A percentile compares a stretch with the other conserved stretches of the same genome.
Evolutionary conservation across 352 stramenopile genomes (phyloP).

Genomic region (Phytophthora meadii): DNA sequence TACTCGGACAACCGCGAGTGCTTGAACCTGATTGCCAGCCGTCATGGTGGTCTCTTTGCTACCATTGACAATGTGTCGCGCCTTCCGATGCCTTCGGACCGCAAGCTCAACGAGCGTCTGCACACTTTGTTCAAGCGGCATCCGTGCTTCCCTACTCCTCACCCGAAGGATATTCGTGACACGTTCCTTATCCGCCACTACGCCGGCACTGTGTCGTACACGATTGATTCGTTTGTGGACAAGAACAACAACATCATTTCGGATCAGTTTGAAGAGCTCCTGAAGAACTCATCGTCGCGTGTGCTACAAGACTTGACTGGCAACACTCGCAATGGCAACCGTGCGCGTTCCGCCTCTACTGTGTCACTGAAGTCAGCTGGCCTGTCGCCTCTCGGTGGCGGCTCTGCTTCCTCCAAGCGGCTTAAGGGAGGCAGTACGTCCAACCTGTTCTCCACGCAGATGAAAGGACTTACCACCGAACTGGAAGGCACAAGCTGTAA

Average conservation of each 20-base stretch:
- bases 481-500: conserved; percentile 90
- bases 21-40: conserved; percentile 85
- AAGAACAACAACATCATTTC: conserved; percentile 94
- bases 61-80: conserved; percentile 88
- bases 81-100: conserved; percentile 88
- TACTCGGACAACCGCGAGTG: conserved; percentile 90
- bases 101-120: conserved; percentile 86
- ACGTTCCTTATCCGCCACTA: conserved; percentile 90
- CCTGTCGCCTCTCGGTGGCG: conserved; percentile 36
- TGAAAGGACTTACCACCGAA: conserved; percentile 85
- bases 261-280: conserved; percentile 88
- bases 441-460: conserved; percentile 83
- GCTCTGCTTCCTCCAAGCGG: conserved; percentile 62
- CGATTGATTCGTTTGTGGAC: conserved; percentile 86
- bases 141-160: conserved; percentile 82
- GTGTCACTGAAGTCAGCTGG: conserved; percentile 56
- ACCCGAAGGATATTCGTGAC: conserved; percentile 86
- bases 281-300: conserved; percentile 79
- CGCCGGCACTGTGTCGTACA: conserved; percentile 85
- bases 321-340: conserved; percentile 46
- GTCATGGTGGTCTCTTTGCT: conserved; percentile 81
- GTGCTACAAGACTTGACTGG: conserved; percentile 76
- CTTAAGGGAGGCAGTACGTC: conserved; percentile 74
- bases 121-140: conserved; percentile 86
- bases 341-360: conserved; percentile 49